phyloP scores from a whole-genome alignment of 1,139 yeast species.

The Nakaseomyces delphensis region DNA sequence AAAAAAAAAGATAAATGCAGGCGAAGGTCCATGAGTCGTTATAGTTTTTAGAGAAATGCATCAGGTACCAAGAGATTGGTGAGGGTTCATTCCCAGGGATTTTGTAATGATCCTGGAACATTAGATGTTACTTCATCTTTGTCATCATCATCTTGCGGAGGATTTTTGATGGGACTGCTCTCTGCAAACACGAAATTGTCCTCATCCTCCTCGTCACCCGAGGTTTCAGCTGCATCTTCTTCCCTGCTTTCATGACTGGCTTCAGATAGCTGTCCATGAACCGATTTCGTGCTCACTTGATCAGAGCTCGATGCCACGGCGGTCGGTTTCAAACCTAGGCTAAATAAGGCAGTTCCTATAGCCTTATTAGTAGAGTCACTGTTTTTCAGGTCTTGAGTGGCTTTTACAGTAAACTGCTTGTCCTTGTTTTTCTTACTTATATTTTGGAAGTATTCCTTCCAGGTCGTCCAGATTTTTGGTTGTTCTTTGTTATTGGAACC shows the following conservation, averaged over 20 bases:
- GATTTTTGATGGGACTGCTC: not conserved
- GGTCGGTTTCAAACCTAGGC: slow-evolving; percentile 5
- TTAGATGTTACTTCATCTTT: too few relatives aligned
- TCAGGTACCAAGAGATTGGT: too few relatives aligned
- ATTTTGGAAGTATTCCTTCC: slow-evolving; percentile 14
- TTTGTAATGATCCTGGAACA: not conserved
- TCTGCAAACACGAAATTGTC: not conserved
- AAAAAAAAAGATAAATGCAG: too few relatives aligned
- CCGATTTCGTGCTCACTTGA: not conserved
- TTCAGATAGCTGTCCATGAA: not conserved
- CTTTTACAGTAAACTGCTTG: slow-evolving; percentile 1
- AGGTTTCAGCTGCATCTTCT: not conserved
- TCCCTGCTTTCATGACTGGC: not conserved
- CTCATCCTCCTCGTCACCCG: not conserved
- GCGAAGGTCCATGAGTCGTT: too few relatives aligned
- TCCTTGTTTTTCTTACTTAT: slow-evolving; percentile 8
- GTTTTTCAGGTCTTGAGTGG: slow-evolving; percentile 7
- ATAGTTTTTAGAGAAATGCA: not conserved
- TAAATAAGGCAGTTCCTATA: slow-evolving; percentile 3
- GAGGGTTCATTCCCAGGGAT: not conserved
- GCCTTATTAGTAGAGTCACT: slow-evolving; percentile 7
- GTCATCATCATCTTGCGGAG: not conserved
- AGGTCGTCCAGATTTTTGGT: slow-evolving; percentile 11
- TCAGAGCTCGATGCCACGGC: not conserved
- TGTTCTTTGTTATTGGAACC: slow-evolving; percentile 4